Evolutionary conservation across 1,284 basidiomycete genomes (phyloP).

Genomic region (Trichosporon faecale): DNA sequence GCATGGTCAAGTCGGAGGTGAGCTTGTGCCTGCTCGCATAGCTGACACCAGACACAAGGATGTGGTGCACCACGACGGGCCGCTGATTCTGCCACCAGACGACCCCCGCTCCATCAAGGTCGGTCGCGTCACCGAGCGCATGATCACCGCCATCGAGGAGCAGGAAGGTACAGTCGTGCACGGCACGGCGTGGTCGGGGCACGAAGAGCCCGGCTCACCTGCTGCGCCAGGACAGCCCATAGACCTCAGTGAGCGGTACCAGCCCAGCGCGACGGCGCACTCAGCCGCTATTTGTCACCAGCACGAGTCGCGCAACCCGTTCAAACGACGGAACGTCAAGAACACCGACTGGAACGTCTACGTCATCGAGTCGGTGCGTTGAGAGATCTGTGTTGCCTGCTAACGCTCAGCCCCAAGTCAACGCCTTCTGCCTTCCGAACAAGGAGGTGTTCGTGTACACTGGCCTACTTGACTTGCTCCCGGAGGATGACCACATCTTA

Average conservation of each 20-base stretch:
- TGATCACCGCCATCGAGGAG: conserved; percentile 52
- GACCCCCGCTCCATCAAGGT: conserved; percentile 51
- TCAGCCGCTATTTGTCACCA: conserved; percentile 49
- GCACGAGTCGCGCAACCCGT: conserved; percentile 52
- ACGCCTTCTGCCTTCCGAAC: conserved; percentile 57
- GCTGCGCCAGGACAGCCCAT: conserved; percentile 30
- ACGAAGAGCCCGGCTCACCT: conserved; percentile 36
- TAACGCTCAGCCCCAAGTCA: conserved; percentile 48
- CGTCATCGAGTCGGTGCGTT: conserved; percentile 53
- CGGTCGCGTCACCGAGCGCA: conserved; percentile 43
- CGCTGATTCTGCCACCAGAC: conserved; percentile 47
- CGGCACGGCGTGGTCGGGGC: conserved; percentile 51
- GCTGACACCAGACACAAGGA: conserved; percentile 49
- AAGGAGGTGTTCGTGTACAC: conserved; percentile 57
- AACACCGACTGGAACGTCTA: conserved; percentile 55
- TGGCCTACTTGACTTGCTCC: conserved; percentile 53
- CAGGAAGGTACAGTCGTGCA: conserved; percentile 49
- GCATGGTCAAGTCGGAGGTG: conserved; percentile 55
- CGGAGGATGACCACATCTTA: conserved; percentile 54
- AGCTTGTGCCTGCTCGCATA: too few species aligned
- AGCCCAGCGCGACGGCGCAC: conserved; percentile 50
- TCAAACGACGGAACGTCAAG: conserved; percentile 49
- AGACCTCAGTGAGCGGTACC: conserved; percentile 25
- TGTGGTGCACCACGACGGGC: conserved; percentile 51
- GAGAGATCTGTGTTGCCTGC: neutral